Evolutionary conservation across 345 rosid species (phyloP).

Genomic region (Acer saccharum): DNA sequence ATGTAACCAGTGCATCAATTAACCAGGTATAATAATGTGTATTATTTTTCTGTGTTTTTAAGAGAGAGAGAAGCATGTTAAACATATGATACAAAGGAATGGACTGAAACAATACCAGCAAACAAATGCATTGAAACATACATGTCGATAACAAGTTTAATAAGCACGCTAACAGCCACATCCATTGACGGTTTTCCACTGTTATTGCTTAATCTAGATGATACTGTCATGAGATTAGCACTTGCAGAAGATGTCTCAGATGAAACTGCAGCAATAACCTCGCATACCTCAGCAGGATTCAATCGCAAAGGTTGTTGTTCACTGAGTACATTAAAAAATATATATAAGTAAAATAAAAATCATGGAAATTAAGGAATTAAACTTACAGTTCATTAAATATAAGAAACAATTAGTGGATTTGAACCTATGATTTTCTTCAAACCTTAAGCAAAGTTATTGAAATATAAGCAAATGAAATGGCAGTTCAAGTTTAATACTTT

Average conservation of each 20-base stretch:
- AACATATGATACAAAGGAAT: background rate
- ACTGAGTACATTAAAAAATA: slow-evolving; percentile 49
- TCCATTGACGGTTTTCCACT: slow-evolving; percentile 91
- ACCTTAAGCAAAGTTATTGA: background rate
- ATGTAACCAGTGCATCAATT: slow-evolving; percentile 13
- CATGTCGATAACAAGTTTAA: slow-evolving; percentile 98
- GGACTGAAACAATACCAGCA: slow-evolving; percentile 16
- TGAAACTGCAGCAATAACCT: slow-evolving; percentile 95
- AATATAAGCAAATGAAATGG: slow-evolving; percentile 8
- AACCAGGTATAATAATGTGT: background rate
- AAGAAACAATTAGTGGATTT: background rate
- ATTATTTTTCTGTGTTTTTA: background rate
- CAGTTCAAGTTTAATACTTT: slow-evolving; percentile 16
- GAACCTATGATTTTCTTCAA: background rate
- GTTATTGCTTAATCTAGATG: slow-evolving; percentile 77
- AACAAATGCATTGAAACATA: slow-evolving; percentile 36
- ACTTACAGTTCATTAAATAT: background rate
- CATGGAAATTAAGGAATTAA: slow-evolving; percentile 8
- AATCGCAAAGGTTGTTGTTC: slow-evolving; percentile 95
- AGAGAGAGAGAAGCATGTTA: background rate
- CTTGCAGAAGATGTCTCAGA: slow-evolving; percentile 72
- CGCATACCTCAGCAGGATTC: slow-evolving; percentile 84
- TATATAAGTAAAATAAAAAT: slow-evolving; percentile 18
- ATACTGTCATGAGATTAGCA: slow-evolving; percentile 61
- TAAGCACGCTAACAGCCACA: slow-evolving; percentile 97